A percentile compares a stretch with the other conserved stretches of the same genome.
These are phyloP conservation scores for Pyrus pyrifolia DNA, from an alignment of 306 rosid species.

Conservation along the genomic window DNA sequence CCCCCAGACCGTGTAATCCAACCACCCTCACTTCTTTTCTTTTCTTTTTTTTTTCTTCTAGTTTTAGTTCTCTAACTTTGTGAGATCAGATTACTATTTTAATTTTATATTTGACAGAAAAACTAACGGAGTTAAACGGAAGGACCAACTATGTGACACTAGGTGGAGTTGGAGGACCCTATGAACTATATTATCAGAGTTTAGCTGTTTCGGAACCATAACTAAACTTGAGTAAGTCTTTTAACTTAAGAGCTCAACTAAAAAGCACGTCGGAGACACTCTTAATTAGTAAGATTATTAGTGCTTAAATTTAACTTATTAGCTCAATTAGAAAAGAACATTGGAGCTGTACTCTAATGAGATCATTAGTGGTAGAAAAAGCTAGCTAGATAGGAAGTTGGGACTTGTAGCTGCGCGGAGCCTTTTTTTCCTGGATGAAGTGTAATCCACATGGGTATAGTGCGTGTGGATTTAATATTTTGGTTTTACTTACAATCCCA, in stretches of 20 bases:
- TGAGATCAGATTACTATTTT: background rate
- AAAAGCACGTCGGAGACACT: no score
- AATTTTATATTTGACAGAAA: background rate
- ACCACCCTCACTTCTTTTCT: background rate
- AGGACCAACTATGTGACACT: background rate
- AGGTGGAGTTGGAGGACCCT: background rate
- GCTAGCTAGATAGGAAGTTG: no score
- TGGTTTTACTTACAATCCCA: background rate
- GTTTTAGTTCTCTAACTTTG: background rate
- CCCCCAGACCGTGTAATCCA: background rate
- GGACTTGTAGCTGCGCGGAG: background rate
- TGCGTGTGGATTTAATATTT: slow-evolving; percentile 8
- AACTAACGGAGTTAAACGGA: background rate
- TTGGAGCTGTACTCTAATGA: background rate
- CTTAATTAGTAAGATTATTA: no score
- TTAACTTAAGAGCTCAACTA: no score
- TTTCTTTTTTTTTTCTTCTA: no score
- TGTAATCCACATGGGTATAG: slow-evolving; percentile 13
- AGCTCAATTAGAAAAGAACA: background rate
- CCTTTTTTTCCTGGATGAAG: background rate
- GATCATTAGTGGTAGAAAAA: background rate
- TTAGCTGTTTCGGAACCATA: no score
- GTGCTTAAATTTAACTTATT: no score
- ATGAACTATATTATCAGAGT: background rate
- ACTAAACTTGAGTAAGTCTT: no score